phyloP scores from a whole-genome alignment of 1,284 basidiomycete genomes.

The Omphalotus olearius region DNA sequence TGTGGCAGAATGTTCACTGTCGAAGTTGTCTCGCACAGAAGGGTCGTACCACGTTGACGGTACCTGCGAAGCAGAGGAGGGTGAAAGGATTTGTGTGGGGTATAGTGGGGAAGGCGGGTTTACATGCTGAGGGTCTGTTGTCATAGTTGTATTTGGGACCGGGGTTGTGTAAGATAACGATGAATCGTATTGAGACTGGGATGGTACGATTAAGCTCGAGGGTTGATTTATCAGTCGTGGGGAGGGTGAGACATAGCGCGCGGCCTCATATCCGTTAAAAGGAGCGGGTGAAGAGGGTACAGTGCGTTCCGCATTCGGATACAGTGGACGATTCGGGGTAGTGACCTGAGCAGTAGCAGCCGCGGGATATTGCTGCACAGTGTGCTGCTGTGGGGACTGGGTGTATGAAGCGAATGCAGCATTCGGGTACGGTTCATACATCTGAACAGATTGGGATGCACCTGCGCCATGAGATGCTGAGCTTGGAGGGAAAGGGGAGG shows the following conservation, averaged over 20 bases:
- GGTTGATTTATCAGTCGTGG: neutral
- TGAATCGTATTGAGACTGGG: neutral
- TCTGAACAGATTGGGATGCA: conserved; percentile 28
- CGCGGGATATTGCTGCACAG: neutral
- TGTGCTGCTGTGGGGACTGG: neutral
- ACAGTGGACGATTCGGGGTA: conserved; percentile 3
- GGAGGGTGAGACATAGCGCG: neutral
- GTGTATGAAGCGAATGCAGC: neutral
- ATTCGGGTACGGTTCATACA: conserved; percentile 36
- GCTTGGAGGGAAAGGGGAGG: conserved; percentile 31
- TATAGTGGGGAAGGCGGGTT: neutral
- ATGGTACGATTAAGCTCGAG: neutral
- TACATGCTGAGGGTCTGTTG: neutral
- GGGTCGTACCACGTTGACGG: neutral
- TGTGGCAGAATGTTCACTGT: neutral
- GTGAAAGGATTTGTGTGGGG: neutral
- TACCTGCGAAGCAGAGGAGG: neutral
- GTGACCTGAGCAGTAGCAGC: neutral
- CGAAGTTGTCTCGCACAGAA: neutral
- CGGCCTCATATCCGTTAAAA: neutral
- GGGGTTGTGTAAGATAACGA: neutral
- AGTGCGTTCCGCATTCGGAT: conserved; percentile 4
- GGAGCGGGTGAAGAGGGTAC: neutral
- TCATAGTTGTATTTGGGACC: neutral
- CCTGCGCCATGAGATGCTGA: conserved; percentile 18